A percentile compares a stretch with the other conserved stretches of the same genome.
These are phyloP conservation scores for Neurospora sp. DNA, from an alignment of 495 filamentous ascomycete genomes.

Conservation along the genomic window DNA sequence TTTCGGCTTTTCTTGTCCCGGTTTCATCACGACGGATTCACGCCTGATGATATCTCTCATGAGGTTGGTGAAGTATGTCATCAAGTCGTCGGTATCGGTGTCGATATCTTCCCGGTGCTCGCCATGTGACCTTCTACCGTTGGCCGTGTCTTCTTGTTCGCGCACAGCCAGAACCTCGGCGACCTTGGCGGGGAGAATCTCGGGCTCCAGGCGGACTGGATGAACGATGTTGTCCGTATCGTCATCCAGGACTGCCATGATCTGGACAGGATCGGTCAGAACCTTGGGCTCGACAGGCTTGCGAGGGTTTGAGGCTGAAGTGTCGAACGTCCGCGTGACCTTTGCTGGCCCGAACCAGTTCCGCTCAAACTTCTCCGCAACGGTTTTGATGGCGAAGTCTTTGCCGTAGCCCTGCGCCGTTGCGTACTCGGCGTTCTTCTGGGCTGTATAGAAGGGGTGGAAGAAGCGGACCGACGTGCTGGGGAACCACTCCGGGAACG, in stretches of 20 bases:
- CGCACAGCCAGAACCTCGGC: neutral
- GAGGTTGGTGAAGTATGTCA: constrained; percentile 1
- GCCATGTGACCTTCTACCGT: neutral
- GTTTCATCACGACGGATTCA: constrained; percentile 6
- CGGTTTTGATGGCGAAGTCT: constrained; percentile 43
- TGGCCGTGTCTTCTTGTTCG: neutral
- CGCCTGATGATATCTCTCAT: constrained; percentile 8
- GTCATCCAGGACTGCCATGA: constrained; percentile 1
- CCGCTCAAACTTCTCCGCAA: neutral
- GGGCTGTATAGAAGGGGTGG: constrained; percentile 47
- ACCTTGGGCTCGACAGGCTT: constrained; percentile 1
- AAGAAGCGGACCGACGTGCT: constrained; percentile 64
- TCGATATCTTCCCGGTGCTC: neutral
- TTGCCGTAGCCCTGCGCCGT: constrained; percentile 52
- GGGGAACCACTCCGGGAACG: constrained; percentile 64
- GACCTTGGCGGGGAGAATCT: constrained; percentile 1
- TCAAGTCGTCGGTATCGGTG: neutral
- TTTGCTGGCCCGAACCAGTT: neutral
- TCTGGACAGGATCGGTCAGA: neutral
- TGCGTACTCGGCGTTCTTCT: constrained; percentile 53
- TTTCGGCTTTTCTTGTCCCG: neutral
- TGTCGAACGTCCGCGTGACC: neutral
- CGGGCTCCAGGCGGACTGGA: constrained; percentile 4
- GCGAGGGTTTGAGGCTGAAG: neutral
- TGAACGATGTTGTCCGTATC: neutral